Evolutionary conservation across 106 monocot species (phyloP).

Genomic region (Gastrodia elata): DNA sequence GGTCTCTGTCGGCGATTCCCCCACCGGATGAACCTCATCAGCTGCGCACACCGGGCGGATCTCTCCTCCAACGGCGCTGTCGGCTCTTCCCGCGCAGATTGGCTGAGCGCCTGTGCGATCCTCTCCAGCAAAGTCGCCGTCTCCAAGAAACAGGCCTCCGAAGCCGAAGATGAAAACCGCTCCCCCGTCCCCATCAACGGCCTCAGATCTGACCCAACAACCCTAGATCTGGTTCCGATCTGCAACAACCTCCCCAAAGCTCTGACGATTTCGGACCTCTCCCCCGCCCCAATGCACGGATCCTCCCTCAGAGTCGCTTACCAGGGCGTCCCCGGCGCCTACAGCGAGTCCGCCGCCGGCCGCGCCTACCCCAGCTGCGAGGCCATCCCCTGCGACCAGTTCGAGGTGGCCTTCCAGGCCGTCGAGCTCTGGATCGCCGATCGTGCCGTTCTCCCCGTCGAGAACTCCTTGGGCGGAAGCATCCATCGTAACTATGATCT

Average conservation of each 20-base stretch:
- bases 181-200: constrained; percentile 11
- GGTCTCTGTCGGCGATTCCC: background rate
- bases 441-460: constrained; percentile 46
- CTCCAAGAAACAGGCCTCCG: constrained; percentile 11
- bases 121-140: constrained; percentile 38
- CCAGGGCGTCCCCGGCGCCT: constrained; percentile 37
- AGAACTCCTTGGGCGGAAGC: constrained; percentile 53
- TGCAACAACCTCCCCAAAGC: constrained; percentile 27
- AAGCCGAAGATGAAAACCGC: background rate
- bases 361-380: constrained; percentile 36
- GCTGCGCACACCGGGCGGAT: background rate
- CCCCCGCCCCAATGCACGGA: constrained; percentile 38
- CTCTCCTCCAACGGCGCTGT: constrained; percentile 7
- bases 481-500: constrained; percentile 47
- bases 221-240: constrained; percentile 21
- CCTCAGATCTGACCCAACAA: background rate
- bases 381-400: constrained; percentile 42
- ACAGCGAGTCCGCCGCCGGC: constrained; percentile 40
- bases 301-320: constrained; percentile 28
- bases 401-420: constrained; percentile 37
- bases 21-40: too few relatives aligned
- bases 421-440: constrained; percentile 52
- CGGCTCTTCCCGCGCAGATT: constrained; percentile 35
- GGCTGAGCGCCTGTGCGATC: constrained; percentile 51
- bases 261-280: constrained; percentile 28